Percentiles rank a stretch among this genome's conserved stretches.
Evolutionary conservation across 2,329 filamentous ascomycete genomes (phyloP).

Genomic region (Acephala macrosclerotiorum): DNA sequence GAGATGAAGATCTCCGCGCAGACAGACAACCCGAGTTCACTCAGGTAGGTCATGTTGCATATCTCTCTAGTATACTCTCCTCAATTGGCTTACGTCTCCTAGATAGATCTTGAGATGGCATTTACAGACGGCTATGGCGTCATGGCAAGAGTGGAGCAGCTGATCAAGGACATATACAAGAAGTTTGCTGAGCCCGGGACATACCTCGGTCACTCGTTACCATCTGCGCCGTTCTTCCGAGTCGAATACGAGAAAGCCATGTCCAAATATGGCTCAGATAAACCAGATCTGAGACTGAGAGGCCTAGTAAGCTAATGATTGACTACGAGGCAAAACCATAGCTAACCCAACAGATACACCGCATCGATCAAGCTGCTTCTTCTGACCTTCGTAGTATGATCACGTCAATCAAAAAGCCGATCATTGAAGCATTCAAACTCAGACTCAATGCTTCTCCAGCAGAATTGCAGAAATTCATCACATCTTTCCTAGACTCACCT

Average conservation of each 20-base stretch:
- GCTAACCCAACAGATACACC: conserved; percentile 60
- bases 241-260: conserved; percentile 81
- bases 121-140: conserved; percentile 79
- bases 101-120: conserved; percentile 94
- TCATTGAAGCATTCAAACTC: conserved; percentile 79
- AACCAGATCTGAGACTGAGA: conserved; percentile 84
- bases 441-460: conserved; percentile 59
- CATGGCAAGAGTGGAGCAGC: conserved; percentile 54
- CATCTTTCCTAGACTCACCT: conserved; percentile 74
- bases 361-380: conserved; percentile 69
- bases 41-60: conserved; percentile 63
- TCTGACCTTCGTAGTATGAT: conserved; percentile 77
- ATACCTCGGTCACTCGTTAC: conserved; percentile 18
- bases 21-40: conserved; percentile 98
- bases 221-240: conserved; percentile 30
- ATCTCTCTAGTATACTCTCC: neutral
- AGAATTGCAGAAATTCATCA: conserved; percentile 67
- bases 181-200: conserved; percentile 23
- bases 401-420: conserved; percentile 69
- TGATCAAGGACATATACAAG: conserved; percentile 38
- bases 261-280: conserved; percentile 83
- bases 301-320: conserved; percentile 58
- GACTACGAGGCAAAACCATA: neutral
- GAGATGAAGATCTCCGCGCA: conserved; percentile 90
- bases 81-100: conserved; percentile 14